Evolutionary conservation across 1,139 yeast genomes (phyloP).

Genomic region (Yamadazyma sp.): DNA sequence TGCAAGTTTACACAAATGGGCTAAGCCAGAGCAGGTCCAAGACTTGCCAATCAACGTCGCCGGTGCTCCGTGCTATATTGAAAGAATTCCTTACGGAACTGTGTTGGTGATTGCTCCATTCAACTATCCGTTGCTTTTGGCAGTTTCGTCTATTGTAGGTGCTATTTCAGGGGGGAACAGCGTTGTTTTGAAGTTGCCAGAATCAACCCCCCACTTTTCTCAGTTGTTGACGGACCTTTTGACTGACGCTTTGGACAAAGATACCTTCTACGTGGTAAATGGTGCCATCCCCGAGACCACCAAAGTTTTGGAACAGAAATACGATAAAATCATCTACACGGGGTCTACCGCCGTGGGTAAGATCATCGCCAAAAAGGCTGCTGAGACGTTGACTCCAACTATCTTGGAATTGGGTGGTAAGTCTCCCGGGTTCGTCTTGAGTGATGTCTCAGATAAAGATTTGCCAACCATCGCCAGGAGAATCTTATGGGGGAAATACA

Average conservation of each 20-base stretch:
- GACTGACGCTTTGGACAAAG: slow-evolving; percentile 52
- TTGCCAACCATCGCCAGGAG: slow-evolving; percentile 61
- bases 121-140: slow-evolving; percentile 76
- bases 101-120: slow-evolving; percentile 80
- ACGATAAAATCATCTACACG: slow-evolving; percentile 84
- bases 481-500: slow-evolving; percentile 74
- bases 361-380: slow-evolving; percentile 78
- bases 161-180: slow-evolving; percentile 90
- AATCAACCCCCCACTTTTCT: slow-evolving; percentile 66
- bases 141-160: slow-evolving; percentile 68
- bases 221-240: slow-evolving; percentile 57
- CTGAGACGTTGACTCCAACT: slow-evolving; percentile 78
- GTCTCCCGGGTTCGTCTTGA: slow-evolving; percentile 75
- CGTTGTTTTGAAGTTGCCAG: slow-evolving; percentile 80
- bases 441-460: slow-evolving; percentile 44
- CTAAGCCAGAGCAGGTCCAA: slow-evolving; percentile 50
- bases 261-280: slow-evolving; percentile 59
- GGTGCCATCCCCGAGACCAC: slow-evolving; percentile 78
- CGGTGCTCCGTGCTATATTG: slow-evolving; percentile 51
- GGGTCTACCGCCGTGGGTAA: slow-evolving; percentile 79
- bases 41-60: slow-evolving; percentile 48
- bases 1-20: slow-evolving; percentile 60
- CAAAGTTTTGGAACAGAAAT: slow-evolving; percentile 61
- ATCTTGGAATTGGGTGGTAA: slow-evolving; percentile 92
- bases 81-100: slow-evolving; percentile 72